Base-by-base conservation (phyloP, 805 yeast genomes). In the Metschnikowia santaceciliae region DNA sequence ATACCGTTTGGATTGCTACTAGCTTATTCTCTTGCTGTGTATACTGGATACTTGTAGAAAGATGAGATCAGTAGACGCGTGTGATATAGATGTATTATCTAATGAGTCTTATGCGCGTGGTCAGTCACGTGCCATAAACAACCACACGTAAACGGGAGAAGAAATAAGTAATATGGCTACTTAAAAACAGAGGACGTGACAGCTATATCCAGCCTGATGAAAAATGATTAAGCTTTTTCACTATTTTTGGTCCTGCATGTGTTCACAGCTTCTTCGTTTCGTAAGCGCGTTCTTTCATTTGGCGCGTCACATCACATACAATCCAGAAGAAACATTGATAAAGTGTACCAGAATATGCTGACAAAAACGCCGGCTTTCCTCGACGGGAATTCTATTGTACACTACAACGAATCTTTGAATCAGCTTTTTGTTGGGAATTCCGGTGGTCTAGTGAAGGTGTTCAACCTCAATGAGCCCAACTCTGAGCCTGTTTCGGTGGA, bases 401-500 rank as follows among this genome's bases (percentile, higher is more conserved):
- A 56, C 23, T 66, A 61, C 50, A 54, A 60, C 48, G 48, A 49
- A 23, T 34, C 47, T 62, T 30, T 63, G 61, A 48, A 70, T 57
- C 59, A 57, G n/a, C 61, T 83, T 3, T 68, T 75, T 33, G 81
- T 77, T 2, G 82, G 80, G n/a, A 82, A 80, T 52, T 74, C 79
- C 54, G 73, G 70, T 32, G 84, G 86, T 1, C 61, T 83, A 22
- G 64, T 78, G 35, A 84, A 82, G 62, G 70, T 81, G 15, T 75
- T 83, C 55, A 70, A 76, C 49, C 55, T 74, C 13, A 62, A 69
- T 42, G 72, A 74, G 23, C 76, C 80, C 0, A 81, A 81, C 42
- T 72, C 78, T 47, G 89, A 84, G 61, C 89, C 90, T 2, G 79
- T 72, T 26, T 75, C 84, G 6, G 56, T 82, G 7, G 87, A 84